Evolutionary conservation across 176 grass and related monocot species (phyloP), one percentile per base, ranked within the genome.

Genomic region (Avena atlantica): DNA sequence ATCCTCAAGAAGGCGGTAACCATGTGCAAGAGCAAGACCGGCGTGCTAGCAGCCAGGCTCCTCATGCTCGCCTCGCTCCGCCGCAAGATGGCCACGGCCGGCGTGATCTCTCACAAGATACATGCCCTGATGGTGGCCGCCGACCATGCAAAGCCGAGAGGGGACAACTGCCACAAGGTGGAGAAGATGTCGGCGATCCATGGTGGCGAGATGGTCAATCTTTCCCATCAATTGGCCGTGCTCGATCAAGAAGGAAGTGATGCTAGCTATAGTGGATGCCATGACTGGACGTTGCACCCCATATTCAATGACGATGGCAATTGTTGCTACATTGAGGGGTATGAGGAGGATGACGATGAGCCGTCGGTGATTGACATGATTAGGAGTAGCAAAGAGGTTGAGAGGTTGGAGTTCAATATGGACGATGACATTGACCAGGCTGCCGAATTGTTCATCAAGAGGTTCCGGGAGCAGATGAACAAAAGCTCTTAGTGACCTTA

Each of bases 1-100:
- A 83, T 98, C 60, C 70, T 95, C 76, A 98, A 95, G 88, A 86
- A 94, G 80, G 94, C 90, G 45, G 88, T 48, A 23, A 76, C 79
- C 7, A 45, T 75, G 34, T 49, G 95, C 16, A 98, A 83, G 86
- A 85, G 82, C 81, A 98, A 91, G 86, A 82, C 90, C 6, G 70
- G 80, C 13, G 78, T 77, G 9, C 42, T 98, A 6, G 88, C 81
- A 65, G 86, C 82, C 29, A 90, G 87, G 77, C 70, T 94, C 10
- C 66, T 89, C 73, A 7, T 98, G n/a, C 48, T 98, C 9, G 78
- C 78, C 12, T 79, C 93, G 5, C 85, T 94, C 14, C 86, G 64
- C 44, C 81, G 90, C 31, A 88, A 83, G 62, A 83, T 89, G 66
- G 29, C 88, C 9, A 19, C 84, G 25, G 62, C 90, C 29, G 83